phyloP scores from a whole-genome alignment of 2,329 filamentous ascomycete genomes.

The Rhytidhysteron rufulum region DNA sequence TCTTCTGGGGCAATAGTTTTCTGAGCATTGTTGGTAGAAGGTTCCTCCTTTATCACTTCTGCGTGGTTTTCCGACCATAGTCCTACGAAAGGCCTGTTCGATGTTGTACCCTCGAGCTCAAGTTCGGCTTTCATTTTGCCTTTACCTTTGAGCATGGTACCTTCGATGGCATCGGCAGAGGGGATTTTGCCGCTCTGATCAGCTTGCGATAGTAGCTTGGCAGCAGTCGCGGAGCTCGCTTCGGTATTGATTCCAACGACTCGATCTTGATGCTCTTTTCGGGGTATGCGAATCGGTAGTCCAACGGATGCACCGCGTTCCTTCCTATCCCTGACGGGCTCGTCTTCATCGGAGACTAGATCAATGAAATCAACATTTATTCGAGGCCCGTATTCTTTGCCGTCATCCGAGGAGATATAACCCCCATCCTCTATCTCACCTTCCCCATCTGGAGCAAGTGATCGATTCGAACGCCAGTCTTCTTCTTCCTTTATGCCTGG shows the following conservation, averaged over 20 bases:
- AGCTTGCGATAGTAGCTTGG: conserved; percentile 35
- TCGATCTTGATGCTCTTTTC: conserved; percentile 54
- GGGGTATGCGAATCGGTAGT: conserved; percentile 53
- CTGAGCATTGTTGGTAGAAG: conserved; percentile 44
- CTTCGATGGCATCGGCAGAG: conserved; percentile 13
- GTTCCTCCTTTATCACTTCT: conserved; percentile 48
- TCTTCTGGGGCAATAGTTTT: conserved; percentile 25
- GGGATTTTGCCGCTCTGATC: conserved; percentile 26
- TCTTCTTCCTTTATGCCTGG: conserved; percentile 28
- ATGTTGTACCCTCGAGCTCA: conserved; percentile 42
- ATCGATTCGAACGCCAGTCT: conserved; percentile 8
- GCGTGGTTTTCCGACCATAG: conserved; percentile 39
- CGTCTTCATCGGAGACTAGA: conserved; percentile 53
- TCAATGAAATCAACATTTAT: conserved; percentile 58
- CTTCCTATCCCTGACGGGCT: conserved; percentile 23
- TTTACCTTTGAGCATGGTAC: conserved; percentile 29
- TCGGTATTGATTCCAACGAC: conserved; percentile 53
- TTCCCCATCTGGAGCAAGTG: conserved; percentile 16
- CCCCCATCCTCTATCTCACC: conserved; percentile 32
- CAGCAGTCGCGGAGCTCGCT: conserved; percentile 44
- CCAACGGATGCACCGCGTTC: conserved; percentile 25
- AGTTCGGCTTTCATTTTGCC: conserved; percentile 39
- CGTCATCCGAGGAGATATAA: conserved; percentile 46
- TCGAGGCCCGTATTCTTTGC: conserved; percentile 40
- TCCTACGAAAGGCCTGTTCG: conserved; percentile 41